Conservation (phyloP, 2,329 filamentous ascomycete species). For the Paecilomyces sp. region DNA sequence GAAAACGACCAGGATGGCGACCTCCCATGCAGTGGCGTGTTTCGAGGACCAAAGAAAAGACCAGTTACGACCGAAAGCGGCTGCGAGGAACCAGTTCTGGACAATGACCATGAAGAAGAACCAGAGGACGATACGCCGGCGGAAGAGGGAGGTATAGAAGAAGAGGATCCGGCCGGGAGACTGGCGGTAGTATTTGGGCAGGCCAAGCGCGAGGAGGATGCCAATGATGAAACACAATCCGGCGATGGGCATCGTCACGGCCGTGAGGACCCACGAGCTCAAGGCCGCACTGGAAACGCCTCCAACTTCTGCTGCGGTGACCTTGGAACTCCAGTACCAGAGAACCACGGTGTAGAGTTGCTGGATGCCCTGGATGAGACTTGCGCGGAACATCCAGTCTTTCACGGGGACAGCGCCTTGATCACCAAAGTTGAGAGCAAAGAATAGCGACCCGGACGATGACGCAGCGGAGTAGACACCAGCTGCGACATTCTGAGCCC, state of each 20-base stretch:
- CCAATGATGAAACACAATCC: conserved; percentile 47
- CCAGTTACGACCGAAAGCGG: conserved; percentile 57
- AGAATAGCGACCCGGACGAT: conserved; percentile 52
- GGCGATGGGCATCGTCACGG: conserved; percentile 48
- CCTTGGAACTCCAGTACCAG: conserved; percentile 54
- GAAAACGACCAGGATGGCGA: conserved; percentile 38
- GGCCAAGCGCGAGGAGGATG: conserved; percentile 43
- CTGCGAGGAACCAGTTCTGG: conserved; percentile 55
- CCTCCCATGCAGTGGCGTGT: conserved; percentile 45
- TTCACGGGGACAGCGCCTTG: conserved; percentile 51
- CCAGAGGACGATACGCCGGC: conserved; percentile 54
- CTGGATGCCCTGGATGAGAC: conserved; percentile 55
- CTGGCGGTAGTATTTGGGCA: conserved; percentile 55
- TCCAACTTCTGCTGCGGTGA: conserved; percentile 27
- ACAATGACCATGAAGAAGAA: conserved; percentile 53
- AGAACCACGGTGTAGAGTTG: conserved; percentile 53
- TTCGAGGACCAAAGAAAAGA: conserved; percentile 44
- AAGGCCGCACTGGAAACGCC: conserved; percentile 8
- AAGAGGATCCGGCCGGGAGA: conserved; percentile 50
- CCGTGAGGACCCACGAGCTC: conserved; percentile 27
- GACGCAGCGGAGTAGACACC: conserved; percentile 52
- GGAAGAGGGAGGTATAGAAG: conserved; percentile 50
- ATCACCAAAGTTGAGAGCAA: conserved; percentile 54
- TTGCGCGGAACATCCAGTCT: conserved; percentile 54
- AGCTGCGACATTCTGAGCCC: conserved; percentile 49